Percentiles rank a stretch among this genome's conserved stretches.
These are phyloP conservation scores for Salix suchowensis DNA, from an alignment of 345 rosid species.

Conservation along the genomic window DNA sequence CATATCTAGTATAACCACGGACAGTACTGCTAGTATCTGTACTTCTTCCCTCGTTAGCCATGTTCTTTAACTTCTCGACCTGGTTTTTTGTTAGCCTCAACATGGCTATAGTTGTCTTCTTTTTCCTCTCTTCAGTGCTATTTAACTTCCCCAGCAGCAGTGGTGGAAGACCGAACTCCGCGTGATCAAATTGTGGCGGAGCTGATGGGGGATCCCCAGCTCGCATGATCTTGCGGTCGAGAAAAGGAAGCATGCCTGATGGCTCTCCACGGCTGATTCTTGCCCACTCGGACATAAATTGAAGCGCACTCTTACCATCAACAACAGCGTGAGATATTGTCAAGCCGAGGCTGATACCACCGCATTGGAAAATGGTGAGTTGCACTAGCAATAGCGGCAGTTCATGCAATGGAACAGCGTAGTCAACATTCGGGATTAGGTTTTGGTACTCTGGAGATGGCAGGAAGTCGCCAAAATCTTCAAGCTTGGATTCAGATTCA, in stretches of 20 bases:
- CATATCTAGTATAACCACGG: slow-evolving; percentile 40
- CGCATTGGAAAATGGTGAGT: slow-evolving; percentile 52
- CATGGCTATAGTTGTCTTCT: slow-evolving; percentile 42
- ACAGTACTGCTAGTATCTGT: not conserved
- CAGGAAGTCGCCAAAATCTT: slow-evolving; percentile 38
- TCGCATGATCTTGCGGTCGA: slow-evolving; percentile 37
- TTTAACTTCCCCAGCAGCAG: slow-evolving; percentile 37
- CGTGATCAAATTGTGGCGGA: slow-evolving; percentile 19
- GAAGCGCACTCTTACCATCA: slow-evolving; percentile 57
- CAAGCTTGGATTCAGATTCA: slow-evolving; percentile 30
- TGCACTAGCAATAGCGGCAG: slow-evolving; percentile 45
- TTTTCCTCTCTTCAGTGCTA: slow-evolving; percentile 37
- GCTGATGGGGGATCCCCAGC: slow-evolving; percentile 33
- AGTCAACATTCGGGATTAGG: slow-evolving; percentile 45
- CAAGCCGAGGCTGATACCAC: slow-evolving; percentile 41
- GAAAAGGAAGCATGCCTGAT: slow-evolving; percentile 22
- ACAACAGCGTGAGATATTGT: slow-evolving; percentile 49
- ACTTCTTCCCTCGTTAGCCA: slow-evolving; percentile 28
- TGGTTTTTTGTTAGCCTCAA: slow-evolving; percentile 38
- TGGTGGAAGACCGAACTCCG: slow-evolving; percentile 43
- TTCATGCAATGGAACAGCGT: slow-evolving; percentile 34
- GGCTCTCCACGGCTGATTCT: slow-evolving; percentile 41
- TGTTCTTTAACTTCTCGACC: slow-evolving; percentile 39
- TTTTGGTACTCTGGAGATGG: slow-evolving; percentile 25
- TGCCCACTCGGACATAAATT: slow-evolving; percentile 54